Evolutionary conservation across 768 basidiomycete species (phyloP), one percentile per base, ranked within the genome.

Genomic region (Fibroporia radiculosa): DNA sequence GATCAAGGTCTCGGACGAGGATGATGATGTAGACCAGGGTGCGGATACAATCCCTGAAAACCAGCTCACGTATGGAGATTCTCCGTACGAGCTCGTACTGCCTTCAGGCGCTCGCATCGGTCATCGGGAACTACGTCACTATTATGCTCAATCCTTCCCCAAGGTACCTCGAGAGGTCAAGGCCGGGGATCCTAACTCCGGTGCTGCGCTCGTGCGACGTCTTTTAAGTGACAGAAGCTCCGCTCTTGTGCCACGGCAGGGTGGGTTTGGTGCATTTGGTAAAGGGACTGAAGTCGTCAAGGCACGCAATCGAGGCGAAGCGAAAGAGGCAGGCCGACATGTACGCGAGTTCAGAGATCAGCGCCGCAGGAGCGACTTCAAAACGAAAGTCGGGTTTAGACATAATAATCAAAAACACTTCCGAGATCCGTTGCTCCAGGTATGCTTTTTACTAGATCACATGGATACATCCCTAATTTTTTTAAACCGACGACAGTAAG

Each of bases 271-370:
- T 20, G 90, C 89, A 2, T 93, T 73, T 56, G 93, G 93, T 1
- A 66, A 66, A 8, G 92, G 90, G 1, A 82, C 76, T 6, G 78
- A 90, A 25, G 84, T 93, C 8, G 76, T 97, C 49, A 89, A 84
- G 61, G 95, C 92, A 18, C 74, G 91, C 41, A 98, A 98, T 67
- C 75, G 74, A n/a, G 96, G 96, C 2, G 95, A 98, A 67, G 96
- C 96, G 12, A 77, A 77, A 52, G 85, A 97, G 63, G 95, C 95
- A 18, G 90, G 84, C 12, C 75, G 89, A 36, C 89, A 93, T 63
- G 75, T 89, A 1, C 72, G 80, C 44, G 85, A 92, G 57, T 87
- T 85, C 67, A 72, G 84, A 50, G 93, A 96, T 59, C 80, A 86
- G 60, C 77, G 70, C 55, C 71, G 78, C 40, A 74, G 77, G 48